A percentile compares a stretch with the other conserved stretches of the same genome.
phyloP scores from a whole-genome alignment of 768 basidiomycete species.

The Mycena latifolia region DNA sequence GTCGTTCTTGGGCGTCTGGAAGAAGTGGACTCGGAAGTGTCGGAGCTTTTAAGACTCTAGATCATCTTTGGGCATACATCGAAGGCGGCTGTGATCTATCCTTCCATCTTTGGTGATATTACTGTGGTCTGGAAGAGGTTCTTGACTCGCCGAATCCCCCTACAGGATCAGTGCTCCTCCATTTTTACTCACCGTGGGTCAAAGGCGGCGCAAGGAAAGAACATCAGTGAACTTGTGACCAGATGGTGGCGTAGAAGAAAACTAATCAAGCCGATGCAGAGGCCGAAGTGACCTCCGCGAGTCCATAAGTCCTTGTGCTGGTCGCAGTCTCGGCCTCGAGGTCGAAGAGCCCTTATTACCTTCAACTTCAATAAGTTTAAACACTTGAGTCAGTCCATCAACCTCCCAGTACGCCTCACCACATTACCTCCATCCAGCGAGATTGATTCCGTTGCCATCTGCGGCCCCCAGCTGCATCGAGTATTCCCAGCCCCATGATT shows the following conservation, averaged over 20 bases:
- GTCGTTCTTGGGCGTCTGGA: too few relatives aligned
- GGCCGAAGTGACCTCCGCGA: too few relatives aligned
- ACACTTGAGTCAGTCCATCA: slow-evolving; percentile 5
- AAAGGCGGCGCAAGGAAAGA: neutral
- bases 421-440: slow-evolving; percentile 15
- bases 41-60: too few relatives aligned
- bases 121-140: too few relatives aligned
- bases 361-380: slow-evolving; percentile 3
- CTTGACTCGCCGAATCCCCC: too few relatives aligned
- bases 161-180: too few relatives aligned
- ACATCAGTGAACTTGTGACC: neutral
- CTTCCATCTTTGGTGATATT: too few relatives aligned
- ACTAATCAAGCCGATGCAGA: neutral
- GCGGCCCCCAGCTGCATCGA: too few relatives aligned
- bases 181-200: too few relatives aligned
- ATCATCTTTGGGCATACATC: too few relatives aligned
- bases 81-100: too few relatives aligned
- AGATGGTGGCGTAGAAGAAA: slow-evolving; percentile 1
- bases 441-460: slow-evolving; percentile 15
- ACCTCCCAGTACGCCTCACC: neutral
- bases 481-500: neutral
- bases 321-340: neutral
- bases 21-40: too few relatives aligned
- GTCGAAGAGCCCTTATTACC: neutral
- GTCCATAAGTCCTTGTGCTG: neutral